Evolutionary conservation across 2,329 filamentous ascomycete species (phyloP).

Genomic region (Claviceps paspali): DNA sequence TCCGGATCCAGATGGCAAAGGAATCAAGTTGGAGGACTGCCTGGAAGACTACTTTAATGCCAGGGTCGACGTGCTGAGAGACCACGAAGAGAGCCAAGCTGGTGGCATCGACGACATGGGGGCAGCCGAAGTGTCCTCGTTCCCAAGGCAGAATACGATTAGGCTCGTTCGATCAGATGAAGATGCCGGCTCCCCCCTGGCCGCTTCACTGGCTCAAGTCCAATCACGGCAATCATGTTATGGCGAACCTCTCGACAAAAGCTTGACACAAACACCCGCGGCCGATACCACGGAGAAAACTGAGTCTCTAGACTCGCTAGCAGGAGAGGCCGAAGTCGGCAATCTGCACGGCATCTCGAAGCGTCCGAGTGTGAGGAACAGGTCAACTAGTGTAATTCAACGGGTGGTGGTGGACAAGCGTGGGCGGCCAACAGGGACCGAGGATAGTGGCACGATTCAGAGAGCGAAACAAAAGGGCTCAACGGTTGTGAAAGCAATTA

Average conservation of each 20-base stretch:
- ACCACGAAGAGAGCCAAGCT: conserved; percentile 42
- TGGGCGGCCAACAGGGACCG: conserved; percentile 26
- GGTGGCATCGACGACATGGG: conserved; percentile 15
- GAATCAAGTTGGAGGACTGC: conserved; percentile 75
- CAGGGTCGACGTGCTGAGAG: conserved; percentile 72
- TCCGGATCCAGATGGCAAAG: conserved; percentile 50
- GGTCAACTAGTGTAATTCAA: conserved; percentile 47
- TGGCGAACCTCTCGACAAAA: not conserved
- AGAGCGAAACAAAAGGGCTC: conserved; percentile 30
- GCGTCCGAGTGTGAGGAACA: conserved; percentile 21
- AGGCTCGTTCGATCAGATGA: conserved; percentile 20
- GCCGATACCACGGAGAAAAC: not conserved
- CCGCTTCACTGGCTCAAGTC: conserved; percentile 18
- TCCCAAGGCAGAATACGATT: conserved; percentile 18
- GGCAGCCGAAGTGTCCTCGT: conserved; percentile 11
- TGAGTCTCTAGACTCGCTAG: not conserved
- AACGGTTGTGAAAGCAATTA: conserved; percentile 58
- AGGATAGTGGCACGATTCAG: conserved; percentile 26
- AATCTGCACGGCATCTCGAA: conserved; percentile 2
- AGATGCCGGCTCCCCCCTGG: conserved; percentile 17
- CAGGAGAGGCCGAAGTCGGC: not conserved
- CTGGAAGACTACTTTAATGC: conserved; percentile 93
- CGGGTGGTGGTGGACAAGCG: conserved; percentile 39
- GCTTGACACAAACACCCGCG: not conserved
- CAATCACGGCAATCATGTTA: conserved; percentile 10